phyloP scores from a whole-genome alignment of 768 basidiomycete genomes.

The Kwoniella europaea region DNA sequence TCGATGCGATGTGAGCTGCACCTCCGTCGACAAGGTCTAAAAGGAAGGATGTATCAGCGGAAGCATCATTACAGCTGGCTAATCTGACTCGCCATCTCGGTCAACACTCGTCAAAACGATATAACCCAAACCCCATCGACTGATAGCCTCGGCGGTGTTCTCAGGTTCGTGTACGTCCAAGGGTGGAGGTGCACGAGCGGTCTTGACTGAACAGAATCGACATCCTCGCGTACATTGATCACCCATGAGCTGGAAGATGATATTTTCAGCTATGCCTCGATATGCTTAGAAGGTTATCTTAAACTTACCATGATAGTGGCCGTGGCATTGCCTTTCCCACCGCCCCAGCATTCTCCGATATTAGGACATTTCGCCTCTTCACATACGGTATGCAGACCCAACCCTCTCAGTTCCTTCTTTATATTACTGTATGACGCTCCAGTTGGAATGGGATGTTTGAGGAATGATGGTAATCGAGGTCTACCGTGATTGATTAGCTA shows the following conservation, averaged over 20 bases:
- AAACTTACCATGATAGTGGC: conserved; percentile 92
- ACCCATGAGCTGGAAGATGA: conserved; percentile 79
- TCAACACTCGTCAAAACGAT: conserved; percentile 97
- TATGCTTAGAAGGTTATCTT: too few species aligned
- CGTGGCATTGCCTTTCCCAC: conserved; percentile 79
- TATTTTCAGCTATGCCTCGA: not conserved
- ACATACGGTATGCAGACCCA: conserved; percentile 92
- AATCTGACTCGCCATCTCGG: conserved; percentile 75
- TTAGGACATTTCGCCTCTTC: conserved; percentile 99
- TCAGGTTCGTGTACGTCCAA: conserved; percentile 96
- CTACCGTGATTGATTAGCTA: conserved; percentile 59
- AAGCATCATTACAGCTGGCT: not conserved
- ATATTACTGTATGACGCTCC: conserved; percentile 87
- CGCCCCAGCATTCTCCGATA: conserved; percentile 99
- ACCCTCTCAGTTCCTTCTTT: conserved; percentile 90
- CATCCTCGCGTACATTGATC: conserved; percentile 98
- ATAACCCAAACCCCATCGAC: conserved; percentile 96
- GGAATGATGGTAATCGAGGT: conserved; percentile 80
- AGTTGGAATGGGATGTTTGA: conserved; percentile 91
- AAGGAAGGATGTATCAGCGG: not conserved
- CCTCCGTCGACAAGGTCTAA: conserved; percentile 91
- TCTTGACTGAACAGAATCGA: conserved; percentile 96
- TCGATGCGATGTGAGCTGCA: conserved; percentile 91
- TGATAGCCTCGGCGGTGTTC: conserved; percentile 96
- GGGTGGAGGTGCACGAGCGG: conserved; percentile 82